phyloP scores from a whole-genome alignment of 139 green algal species.

The Gonium pectorale region DNA sequence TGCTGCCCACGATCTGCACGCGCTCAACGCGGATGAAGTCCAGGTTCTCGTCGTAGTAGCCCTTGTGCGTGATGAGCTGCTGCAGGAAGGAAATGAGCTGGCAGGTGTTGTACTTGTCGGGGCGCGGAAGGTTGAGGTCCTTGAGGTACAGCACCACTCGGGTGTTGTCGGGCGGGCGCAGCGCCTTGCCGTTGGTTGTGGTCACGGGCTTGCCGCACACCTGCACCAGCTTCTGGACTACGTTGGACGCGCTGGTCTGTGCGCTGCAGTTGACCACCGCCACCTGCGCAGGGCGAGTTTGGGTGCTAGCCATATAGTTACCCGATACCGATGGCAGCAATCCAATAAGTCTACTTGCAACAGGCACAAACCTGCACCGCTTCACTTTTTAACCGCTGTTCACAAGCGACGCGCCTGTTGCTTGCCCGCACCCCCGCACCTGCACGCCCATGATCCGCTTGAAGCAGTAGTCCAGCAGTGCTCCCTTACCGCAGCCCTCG shows the following conservation, averaged over 20 bases:
- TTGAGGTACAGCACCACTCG: conserved; percentile 81
- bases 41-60: conserved; percentile 84
- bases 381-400: too few species aligned
- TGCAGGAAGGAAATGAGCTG: conserved; percentile 86
- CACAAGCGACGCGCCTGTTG: too few species aligned
- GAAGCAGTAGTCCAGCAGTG: conserved; percentile 77
- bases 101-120: conserved; percentile 86
- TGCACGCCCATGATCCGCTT: conserved; percentile 53
- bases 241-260: conserved; percentile 77
- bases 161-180: conserved; percentile 74
- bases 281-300: too few species aligned
- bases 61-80: conserved; percentile 82
- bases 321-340: too few species aligned
- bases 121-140: conserved; percentile 73
- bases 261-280: conserved; percentile 80
- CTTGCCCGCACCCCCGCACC: conserved; percentile 36
- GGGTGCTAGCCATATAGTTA: too few species aligned
- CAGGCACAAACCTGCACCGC: too few species aligned
- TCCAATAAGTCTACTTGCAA: too few species aligned
- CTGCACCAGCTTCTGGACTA: conserved; percentile 85
- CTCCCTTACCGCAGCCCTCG: conserved; percentile 81
- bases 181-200: conserved; percentile 70
- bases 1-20: conserved; percentile 79
- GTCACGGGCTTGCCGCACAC: conserved; percentile 82
- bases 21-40: conserved; percentile 82